Base-by-base conservation (phyloP, 2,329 filamentous ascomycete genomes). In the Microsporum ferrugineum region DNA sequence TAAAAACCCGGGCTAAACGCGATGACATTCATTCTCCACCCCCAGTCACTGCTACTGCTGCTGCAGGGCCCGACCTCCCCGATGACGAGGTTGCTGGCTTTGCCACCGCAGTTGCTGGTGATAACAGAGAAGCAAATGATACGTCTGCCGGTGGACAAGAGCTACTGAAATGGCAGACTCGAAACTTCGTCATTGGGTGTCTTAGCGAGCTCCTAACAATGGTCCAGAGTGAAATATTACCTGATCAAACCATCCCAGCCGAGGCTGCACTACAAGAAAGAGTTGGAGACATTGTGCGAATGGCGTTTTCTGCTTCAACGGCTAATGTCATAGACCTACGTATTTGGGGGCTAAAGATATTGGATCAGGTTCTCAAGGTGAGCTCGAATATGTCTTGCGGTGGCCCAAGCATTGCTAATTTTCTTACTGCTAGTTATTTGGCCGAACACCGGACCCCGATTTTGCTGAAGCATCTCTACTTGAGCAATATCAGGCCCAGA, bases 71-170 rank as follows among this genome's bases (percentile, higher is more conserved):
- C n/a, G 94, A 99, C 67, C 76, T 97, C 0, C 88, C 92, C 64
- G 94, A 99, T 70, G 94, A 99, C 71, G 95, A 99, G 72, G 92
- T 96, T 39, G 94, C 94, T 59, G 94, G 94, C 0, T 97, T 99
- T 70, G 91, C 91, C 36, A 84, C 86, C n/a, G 85, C 88, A 1
- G 81, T 81, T 33, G 86, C 84, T 31, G 82, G 78, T 2, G 83
- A 82, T 57, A 82, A 87, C 57, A 80, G 82, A 43, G 83, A 84
- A 53, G 74, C 79, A 29, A 69, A 73, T 0, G 76, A 76, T 56
- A 78, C 77, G 38, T 68, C 70, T 68, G 76, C 66, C 76, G 67
- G 85, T 6, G 86, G 91, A 23, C 91, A 95, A 68, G 94, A 99
- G 71, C 84, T 94, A 12, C 79, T 99, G 63, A 86, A 91, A 66